Evolutionary conservation across 1,139 yeast species (phyloP).

Genomic region (Geotrichum restrictum): DNA sequence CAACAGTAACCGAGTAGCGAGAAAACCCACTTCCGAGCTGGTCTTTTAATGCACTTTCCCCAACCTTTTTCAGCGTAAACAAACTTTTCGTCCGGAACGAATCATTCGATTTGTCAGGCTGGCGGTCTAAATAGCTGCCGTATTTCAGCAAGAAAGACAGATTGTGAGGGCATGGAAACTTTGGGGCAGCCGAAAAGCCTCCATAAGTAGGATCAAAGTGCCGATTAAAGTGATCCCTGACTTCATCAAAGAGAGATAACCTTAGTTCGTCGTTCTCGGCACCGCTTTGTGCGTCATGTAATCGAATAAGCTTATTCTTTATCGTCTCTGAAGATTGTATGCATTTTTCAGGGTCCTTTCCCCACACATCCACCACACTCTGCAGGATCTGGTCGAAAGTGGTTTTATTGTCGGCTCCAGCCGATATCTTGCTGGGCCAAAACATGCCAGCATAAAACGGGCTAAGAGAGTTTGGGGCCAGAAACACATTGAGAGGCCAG

Average conservation of each 20-base stretch:
- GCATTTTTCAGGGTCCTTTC: conserved; percentile 29
- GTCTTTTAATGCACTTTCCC: conserved; percentile 41
- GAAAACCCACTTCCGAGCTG: conserved; percentile 41
- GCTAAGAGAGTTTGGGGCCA: conserved; percentile 37
- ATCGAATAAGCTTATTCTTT: conserved; percentile 26
- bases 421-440: conserved; percentile 34
- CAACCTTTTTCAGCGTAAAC: conserved; percentile 35
- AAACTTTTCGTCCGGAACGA: conserved; percentile 12
- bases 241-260: conserved; percentile 26
- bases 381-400: conserved; percentile 28
- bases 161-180: conserved; percentile 39
- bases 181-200: conserved; percentile 40
- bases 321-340: conserved; percentile 29
- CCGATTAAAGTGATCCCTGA: conserved; percentile 31
- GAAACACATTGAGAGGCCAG: conserved; percentile 43
- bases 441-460: conserved; percentile 43
- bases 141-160: conserved; percentile 34
- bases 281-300: conserved; percentile 33
- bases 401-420: conserved; percentile 14
- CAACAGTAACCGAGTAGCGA: conserved; percentile 41
- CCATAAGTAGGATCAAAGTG: conserved; percentile 35
- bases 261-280: conserved; percentile 27
- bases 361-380: conserved; percentile 35
- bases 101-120: background rate
- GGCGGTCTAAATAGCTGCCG: conserved; percentile 21